Base-by-base conservation (phyloP, 306 rosid species). In the Senna siamea region DNA sequence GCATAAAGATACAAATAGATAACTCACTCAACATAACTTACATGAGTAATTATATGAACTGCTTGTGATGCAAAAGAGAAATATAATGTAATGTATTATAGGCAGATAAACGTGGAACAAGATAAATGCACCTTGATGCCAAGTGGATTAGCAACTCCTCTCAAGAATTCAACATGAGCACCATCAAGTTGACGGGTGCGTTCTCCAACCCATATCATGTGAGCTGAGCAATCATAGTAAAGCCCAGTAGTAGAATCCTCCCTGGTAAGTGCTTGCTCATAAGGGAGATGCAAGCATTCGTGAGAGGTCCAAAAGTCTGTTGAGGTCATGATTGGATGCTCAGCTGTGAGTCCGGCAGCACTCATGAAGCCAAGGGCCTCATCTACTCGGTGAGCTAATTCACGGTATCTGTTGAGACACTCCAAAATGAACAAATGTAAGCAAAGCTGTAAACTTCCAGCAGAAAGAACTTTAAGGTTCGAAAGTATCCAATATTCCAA, bases 231-330 rank as follows among this genome's bases (percentile, higher is more conserved):
- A 66, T 85, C 89, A 53, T 85, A 85, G 68, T 79, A 53, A 72
- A 85, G 78, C 58, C 89, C 89, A 18, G 84, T 14, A 37, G 89
- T 85, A 44, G 89, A 85, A 65, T 85, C 89, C 73, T 78, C 86
- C 71, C 89, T 85, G 2, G 89, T 79, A 76, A 85, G 86, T 20
- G 84, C 78, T 76, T 85, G 82, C 56, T 85, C 89, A 76, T 85
- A 85, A 47, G 89, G 82, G 41, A 85, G 85, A 79, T 75, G 89
- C 77, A 85, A 73, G 32, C 89, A 82, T 72, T 85, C 89, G 57
- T 85, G 89, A 55, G 89, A 85, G 40, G 89, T 85, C 89, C 89
- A 85, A 76, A 85, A 85, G n/a, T 85, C 84, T 40, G 86, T 85
- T 5, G 86, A 82, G 40, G 75, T 76, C 82, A 62, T 62, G 50